Conservation (phyloP, 2,329 filamentous ascomycete species). For the Periconia digitata region DNA sequence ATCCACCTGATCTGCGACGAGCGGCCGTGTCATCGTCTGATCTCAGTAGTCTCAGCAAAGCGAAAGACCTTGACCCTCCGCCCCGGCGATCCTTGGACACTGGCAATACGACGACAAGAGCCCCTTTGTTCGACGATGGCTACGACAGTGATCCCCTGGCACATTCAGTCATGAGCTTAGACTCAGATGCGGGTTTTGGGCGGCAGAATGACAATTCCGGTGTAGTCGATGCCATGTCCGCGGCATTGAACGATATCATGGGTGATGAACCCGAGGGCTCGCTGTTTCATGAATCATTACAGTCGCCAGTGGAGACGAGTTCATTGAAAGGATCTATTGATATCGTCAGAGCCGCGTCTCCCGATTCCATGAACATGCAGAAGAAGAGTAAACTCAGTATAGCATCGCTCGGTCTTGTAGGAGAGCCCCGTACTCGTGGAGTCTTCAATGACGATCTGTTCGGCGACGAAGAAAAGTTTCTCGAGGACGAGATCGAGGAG, state of each 20-base stretch:
- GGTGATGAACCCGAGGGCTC: constrained; percentile 73
- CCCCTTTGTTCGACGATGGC: constrained; percentile 80
- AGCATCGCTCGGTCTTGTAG: constrained; percentile 87
- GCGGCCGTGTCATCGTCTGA: constrained; percentile 64
- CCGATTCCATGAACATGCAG: constrained; percentile 32
- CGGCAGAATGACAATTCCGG: constrained; percentile 66
- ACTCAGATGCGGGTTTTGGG: constrained; percentile 57
- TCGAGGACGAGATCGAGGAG: constrained; percentile 84
- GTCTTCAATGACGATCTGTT: constrained; percentile 96
- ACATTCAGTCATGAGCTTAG: constrained; percentile 77
- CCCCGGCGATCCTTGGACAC: constrained; percentile 73
- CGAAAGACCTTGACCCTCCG: constrained; percentile 49
- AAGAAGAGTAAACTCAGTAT: constrained; percentile 76
- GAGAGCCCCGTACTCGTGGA: constrained; percentile 80
- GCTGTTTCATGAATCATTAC: constrained; percentile 61
- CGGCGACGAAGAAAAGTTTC: constrained; percentile 81
- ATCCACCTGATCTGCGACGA: constrained; percentile 57
- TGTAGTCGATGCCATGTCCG: constrained; percentile 90
- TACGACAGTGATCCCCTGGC: constrained; percentile 71
- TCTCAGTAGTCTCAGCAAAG: constrained; percentile 52
- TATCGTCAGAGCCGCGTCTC: constrained; percentile 47
- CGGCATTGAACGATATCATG: constrained; percentile 89
- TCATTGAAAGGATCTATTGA: constrained; percentile 67
- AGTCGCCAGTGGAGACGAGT: constrained; percentile 60
- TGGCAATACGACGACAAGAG: constrained; percentile 40